Conservation (phyloP, 176 grass and related monocot genomes). For the Poa annua region DNA sequence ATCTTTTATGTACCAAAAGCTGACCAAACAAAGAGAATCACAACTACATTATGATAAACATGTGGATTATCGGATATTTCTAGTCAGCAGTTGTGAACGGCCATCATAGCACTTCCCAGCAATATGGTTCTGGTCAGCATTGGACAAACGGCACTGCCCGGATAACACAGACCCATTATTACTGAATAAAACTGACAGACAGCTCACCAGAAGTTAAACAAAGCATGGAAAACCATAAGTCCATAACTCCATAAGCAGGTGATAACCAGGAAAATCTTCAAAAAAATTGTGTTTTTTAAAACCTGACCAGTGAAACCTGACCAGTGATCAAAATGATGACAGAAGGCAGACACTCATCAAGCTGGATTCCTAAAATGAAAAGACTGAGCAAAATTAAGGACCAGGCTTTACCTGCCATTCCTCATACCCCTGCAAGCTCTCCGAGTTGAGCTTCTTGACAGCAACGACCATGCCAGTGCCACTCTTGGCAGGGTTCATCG, state of each 20-base stretch:
- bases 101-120: constrained; percentile 23
- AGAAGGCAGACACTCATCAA: background rate
- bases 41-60: constrained; percentile 48
- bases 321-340: background rate
- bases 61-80: constrained; percentile 25
- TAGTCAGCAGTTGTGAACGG: constrained; percentile 29
- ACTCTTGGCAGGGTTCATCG: constrained; percentile 52
- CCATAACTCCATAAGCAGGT: background rate
- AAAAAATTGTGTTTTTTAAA: constrained; percentile 6
- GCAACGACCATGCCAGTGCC: constrained; percentile 61
- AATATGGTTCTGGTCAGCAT: constrained; percentile 38
- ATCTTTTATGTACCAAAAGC: background rate
- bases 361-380: background rate
- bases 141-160: constrained; percentile 11
- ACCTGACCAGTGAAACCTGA: background rate
- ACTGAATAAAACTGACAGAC: constrained; percentile 8
- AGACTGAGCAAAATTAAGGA: background rate
- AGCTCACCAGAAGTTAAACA: constrained; percentile 30
- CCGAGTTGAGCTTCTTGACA: constrained; percentile 84
- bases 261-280: constrained; percentile 33
- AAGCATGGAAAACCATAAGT: background rate
- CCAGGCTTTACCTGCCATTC: constrained; percentile 79
- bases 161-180: background rate
- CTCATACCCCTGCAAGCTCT: constrained; percentile 82
- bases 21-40: constrained; percentile 30